Base-by-base conservation (phyloP, 352 stramenopile genomes). In the Phytophthora hibernalis region DNA sequence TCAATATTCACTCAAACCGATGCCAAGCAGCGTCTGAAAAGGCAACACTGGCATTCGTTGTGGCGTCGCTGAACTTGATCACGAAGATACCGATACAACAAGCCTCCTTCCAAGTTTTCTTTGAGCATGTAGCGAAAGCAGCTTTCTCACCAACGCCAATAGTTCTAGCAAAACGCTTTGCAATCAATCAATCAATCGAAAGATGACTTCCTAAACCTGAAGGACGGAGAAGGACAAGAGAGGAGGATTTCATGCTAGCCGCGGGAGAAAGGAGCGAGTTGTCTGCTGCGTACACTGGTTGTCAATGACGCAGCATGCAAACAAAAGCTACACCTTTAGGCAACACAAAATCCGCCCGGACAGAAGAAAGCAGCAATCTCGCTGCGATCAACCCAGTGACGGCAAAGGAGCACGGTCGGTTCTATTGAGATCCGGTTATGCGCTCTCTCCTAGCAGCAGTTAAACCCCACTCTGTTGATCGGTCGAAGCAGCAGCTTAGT, bases 271-370 rank as follows among this genome's bases (percentile, higher is more conserved):
- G 45, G 43, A 65, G 37, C 22, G 21, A 52, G 51, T 38, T 54
- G 24, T 30, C 60, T 44, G n/a, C 38, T 53, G 54, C 22, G 15
- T 44, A 33, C 28, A 21, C 13, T 20, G 15, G 5, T 5, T 1
- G 5, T 22, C 42, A 45, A 28, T 13, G 3, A 59, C 44, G 28
- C 54, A 53, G 24, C 43, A 51, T 61, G 30, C 12, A 65, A 56
- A 20, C 42, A 31, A 20, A 30, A 10, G 20, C 31, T 56, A 61
- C 63, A 61, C 59, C 56, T 71, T n/a, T 68, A 42, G 61, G 61
- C 53, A 81, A 84, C 85, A 93, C 77, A 90, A 93, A 95, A 93
- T 79, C 86, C 88, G 88, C 88, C 88, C 88, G 88, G 88, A 96
- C 88, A 91, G 88, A 96, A 96, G 88, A 96, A 87, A 72, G 79